Base-by-base conservation (phyloP, 2,329 filamentous ascomycete genomes). In the Helicocarpus griseus region DNA sequence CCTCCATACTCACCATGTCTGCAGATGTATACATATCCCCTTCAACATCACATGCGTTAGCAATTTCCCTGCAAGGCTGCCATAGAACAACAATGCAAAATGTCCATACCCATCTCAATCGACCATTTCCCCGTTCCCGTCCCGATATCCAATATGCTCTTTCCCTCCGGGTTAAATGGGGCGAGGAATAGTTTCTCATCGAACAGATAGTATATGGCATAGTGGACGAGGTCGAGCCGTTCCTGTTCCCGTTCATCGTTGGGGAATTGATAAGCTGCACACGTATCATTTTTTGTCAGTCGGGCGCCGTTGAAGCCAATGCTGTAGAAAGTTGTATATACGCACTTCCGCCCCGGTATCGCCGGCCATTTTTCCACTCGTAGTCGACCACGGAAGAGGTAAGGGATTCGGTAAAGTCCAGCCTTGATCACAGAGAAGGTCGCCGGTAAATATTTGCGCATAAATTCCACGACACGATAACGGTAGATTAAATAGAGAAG, bases 171-270 rank as follows among this genome's bases (percentile, higher is more conserved):
- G 2, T 53, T 44, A 6, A 68, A 49, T 1, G 66, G 65, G 0
- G 65, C 62, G 6, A 63, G 51, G 47, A 57, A 63, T 1, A 70
- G 60, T 28, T 65, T 65, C 1, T 64, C 62, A 5, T 55, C 53
- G 33, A 63, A 47, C n/a, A 53, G 31, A 7, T 49, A 26, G 33
- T 53, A 53, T 39, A 61, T 63, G 5, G 65, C 60, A 21, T 69
- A 60, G 39, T 72, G 67, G 3, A 65, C 50, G 57, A 71, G 68
- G 40, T 71, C 67, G 2, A 72, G 59, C 0, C 68, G 63, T 28
- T 67, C 63, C 38, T 71, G 65, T 47, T 71, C 67, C 2, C 54
- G 53, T 39, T 71, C 66, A 22, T 72, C 69, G 24, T 72, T 70
- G 14, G 68, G 69, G 21, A 66, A 68, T 13, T 53, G 33, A 39